Percentiles rank a stretch among this genome's conserved stretches.
Evolutionary conservation across 1,284 basidiomycete genomes (phyloP).

Genomic region (Cryptococcus jaspeensis): DNA sequence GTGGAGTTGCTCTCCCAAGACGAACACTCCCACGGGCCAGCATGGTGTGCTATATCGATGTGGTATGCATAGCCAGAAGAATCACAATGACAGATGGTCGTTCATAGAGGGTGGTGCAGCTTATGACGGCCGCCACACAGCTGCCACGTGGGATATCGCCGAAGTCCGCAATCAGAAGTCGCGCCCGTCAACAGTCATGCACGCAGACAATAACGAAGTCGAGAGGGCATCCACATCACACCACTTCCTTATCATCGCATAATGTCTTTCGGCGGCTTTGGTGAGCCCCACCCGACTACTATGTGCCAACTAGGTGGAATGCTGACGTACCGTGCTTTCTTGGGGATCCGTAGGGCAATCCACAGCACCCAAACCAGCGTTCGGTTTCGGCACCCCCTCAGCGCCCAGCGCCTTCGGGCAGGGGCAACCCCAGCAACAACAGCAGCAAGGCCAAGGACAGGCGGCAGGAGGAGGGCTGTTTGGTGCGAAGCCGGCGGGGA

Average conservation of each 20-base stretch:
- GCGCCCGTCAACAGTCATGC: conserved; percentile 1
- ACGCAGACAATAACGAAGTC: background rate
- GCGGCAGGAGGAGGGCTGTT: conserved; percentile 12
- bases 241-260: background rate
- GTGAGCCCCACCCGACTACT: background rate
- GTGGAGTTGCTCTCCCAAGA: too few relatives aligned
- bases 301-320: background rate
- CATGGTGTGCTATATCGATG: too few relatives aligned
- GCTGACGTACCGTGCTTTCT: background rate
- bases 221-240: too few relatives aligned
- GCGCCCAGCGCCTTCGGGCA: conserved; percentile 7
- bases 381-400: conserved; percentile 18
- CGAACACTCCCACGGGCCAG: too few relatives aligned
- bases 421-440: conserved; percentile 7
- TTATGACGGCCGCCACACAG: background rate
- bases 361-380: conserved; percentile 17
- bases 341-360: conserved; percentile 1
- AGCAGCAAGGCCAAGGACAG: too few relatives aligned
- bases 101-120: too few relatives aligned
- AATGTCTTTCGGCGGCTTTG: conserved; percentile 17
- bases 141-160: conserved; percentile 12
- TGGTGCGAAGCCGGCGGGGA: conserved; percentile 11
- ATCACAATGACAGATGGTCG: too few relatives aligned
- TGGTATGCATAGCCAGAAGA: too few relatives aligned
- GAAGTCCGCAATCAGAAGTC: conserved; percentile 9